Base-by-base conservation (phyloP, 129 eudicot species). In the Helianthus annuus region DNA sequence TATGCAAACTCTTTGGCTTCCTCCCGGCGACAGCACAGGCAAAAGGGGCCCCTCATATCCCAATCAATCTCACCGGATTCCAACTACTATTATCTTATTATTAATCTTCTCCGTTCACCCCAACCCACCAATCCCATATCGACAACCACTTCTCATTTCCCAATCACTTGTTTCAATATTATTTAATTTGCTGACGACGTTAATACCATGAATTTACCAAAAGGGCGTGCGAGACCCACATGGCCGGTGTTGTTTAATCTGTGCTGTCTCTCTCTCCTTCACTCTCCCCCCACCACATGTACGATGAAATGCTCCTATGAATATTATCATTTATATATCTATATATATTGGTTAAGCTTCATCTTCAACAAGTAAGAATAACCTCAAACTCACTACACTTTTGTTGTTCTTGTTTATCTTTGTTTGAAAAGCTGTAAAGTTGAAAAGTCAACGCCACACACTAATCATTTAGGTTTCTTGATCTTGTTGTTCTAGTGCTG, bases 81-180 rank as follows among this genome's bases (percentile, higher is more conserved):
- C 52, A 34, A 36, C 9, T 51, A 49, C 32, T 29, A 40, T 38
- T 32, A 69, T 42, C 64, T 0, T 19, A 9, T 53, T 36, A 69
- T 69, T 54, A 9, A 51, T 27, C 8, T 67, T 69, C 42, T 69
- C 62, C n/a, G 12, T 10, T 57, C n/a, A 40, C 53, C 54, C 5
- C 13, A 13, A 9, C 42, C 74, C 51, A 76, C 80, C 80, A 76
- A 56, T 76, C 80, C 11, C 24, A 46, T 76, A 1, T 55, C 68
- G 80, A 76, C 80, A 67, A 57, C 80, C 0, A 13, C 12, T 15
- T 67, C 73, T 16, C 49, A 7, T 55, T 32, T 46, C 59, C 74
- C 74, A 67, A 67, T 76, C 74, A 76, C 54, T 76, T 44, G n/a
- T 39, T 22, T 17, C 1, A 44, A 11, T 1, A 32, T 1, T 32